Base-by-base conservation (phyloP, 1,284 basidiomycete species). In the Waitea zeae region DNA sequence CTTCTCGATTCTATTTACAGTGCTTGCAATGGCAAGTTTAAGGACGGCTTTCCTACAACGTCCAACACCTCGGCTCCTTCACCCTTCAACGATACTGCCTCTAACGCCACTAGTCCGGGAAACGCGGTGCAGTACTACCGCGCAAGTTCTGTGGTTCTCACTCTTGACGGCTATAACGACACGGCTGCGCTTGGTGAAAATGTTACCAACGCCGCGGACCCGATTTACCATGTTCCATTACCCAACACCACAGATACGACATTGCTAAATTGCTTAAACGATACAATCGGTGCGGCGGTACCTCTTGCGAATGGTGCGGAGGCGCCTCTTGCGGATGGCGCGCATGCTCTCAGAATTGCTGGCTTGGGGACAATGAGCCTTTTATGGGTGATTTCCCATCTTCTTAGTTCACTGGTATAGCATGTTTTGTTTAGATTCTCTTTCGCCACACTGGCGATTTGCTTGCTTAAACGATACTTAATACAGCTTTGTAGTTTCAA, bases 151-250 rank as follows among this genome's bases (percentile, higher is more conserved):
- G 61, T 67, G 18, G 62, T 57, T 4, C 53, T 75, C 14, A 60
- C 62, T 5, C 52, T 79, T 13, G 67, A 74, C 39, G 71, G 71
- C 2, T 81, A 78, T 49, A 76, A 79, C 44, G 62, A 75, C 41
- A 66, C 70, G 0, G 54, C 58, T 33, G 54, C 57, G 12, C 49
- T 67, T 18, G 45, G 41, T 20, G 42, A 49, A 7, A 57, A 62
- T 18, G 50, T 57, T 19, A 58, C 52, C 19, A 55, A 59, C 1
- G 51, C 66, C 0, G 58, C 69, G 38, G n/a, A n/a, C n/a, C n/a
- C n/a, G n/a, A n/a, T n/a, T n/a, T n/a, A n/a, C n/a, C n/a, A n/a
- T n/a, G 58, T 62, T 4, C 61, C 67, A 0, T 44, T 76, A 1
- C 68, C 67, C 0, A 42, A 46, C n/a, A 53, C 52, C 39, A 49